phyloP scores from a whole-genome alignment of 495 filamentous ascomycete species.

The Neurospora terricola region DNA sequence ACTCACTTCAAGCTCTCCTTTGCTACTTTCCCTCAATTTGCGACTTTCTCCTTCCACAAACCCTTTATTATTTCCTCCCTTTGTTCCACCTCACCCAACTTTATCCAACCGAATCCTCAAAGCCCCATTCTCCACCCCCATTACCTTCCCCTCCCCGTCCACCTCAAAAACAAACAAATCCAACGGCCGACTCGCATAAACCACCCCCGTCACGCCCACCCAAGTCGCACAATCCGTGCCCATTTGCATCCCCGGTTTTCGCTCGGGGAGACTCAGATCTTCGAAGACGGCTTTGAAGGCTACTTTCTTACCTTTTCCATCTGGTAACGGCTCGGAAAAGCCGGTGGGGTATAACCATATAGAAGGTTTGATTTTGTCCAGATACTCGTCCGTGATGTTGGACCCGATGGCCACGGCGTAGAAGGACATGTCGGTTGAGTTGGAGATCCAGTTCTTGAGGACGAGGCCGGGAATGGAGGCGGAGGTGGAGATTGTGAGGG shows the following conservation, averaged over 20 bases:
- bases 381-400: slow-evolving; percentile 17
- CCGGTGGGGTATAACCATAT: slow-evolving; percentile 35
- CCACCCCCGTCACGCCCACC: slow-evolving; percentile 25
- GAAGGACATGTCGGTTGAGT: slow-evolving; percentile 35
- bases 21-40: too few relatives aligned
- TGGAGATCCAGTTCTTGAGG: slow-evolving; percentile 38
- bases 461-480: slow-evolving; percentile 29
- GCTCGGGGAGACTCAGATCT: slow-evolving; percentile 14
- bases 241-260: slow-evolving; percentile 16
- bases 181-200: slow-evolving; percentile 27
- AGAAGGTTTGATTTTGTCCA: slow-evolving; percentile 14
- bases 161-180: slow-evolving; percentile 37
- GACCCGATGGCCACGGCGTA: slow-evolving; percentile 20
- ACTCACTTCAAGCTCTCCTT: too few relatives aligned
- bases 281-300: slow-evolving; percentile 36
- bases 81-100: slow-evolving; percentile 7
- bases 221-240: slow-evolving; percentile 28
- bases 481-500: slow-evolving; percentile 31
- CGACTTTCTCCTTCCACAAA: too few relatives aligned
- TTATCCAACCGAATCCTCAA: slow-evolving; percentile 26
- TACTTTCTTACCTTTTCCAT: slow-evolving; percentile 22
- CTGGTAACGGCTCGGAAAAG: slow-evolving; percentile 15
- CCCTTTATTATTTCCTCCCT: too few relatives aligned
- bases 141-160: slow-evolving; percentile 22
- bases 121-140: slow-evolving; percentile 27